Percentiles rank a stretch among this genome's conserved stretches.
Conservation (phyloP, 108 stramenopile species). For the Fragilaria radians region DNA sequence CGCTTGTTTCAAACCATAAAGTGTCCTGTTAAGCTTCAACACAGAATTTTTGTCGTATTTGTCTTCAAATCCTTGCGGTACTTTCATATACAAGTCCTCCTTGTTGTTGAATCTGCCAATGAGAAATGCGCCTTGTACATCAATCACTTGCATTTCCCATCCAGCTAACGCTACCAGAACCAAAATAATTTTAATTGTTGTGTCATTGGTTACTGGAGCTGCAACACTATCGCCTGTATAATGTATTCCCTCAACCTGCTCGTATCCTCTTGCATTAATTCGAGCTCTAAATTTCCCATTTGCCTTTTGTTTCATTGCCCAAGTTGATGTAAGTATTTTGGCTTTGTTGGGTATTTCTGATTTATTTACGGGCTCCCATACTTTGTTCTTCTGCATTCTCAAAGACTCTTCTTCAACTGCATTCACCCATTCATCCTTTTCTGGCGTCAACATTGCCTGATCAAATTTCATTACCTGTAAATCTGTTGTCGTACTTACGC, state of each 20-base stretch:
- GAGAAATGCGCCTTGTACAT: too few species aligned
- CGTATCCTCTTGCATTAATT: conserved; percentile 28
- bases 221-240: conserved; percentile 13
- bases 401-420: conserved; percentile 32
- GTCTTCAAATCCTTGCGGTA: conserved; percentile 6
- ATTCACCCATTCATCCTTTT: conserved; percentile 22
- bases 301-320: conserved; percentile 45
- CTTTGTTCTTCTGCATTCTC: conserved; percentile 21
- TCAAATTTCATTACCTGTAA: conserved; percentile 34
- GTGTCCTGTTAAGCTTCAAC: conserved; percentile 8
- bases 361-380: conserved; percentile 9
- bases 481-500: conserved; percentile 22
- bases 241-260: conserved; percentile 22
- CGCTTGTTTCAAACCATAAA: conserved; percentile 36
- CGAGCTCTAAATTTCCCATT: conserved; percentile 31
- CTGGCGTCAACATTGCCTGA: conserved; percentile 23
- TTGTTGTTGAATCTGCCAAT: too few species aligned
- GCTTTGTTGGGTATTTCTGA: conserved; percentile 21
- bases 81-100: conserved; percentile 21
- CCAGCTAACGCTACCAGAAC: conserved; percentile 22
- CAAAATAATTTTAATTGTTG: conserved; percentile 14
- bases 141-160: conserved; percentile 11
- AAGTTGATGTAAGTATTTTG: conserved; percentile 22
- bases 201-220: conserved; percentile 24
- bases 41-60: conserved; percentile 7